Percentiles rank a stretch among this genome's conserved stretches.
These are phyloP conservation scores for Penicillium cosmopolitanum DNA, from an alignment of 495 filamentous ascomycete species.

Conservation along the genomic window DNA sequence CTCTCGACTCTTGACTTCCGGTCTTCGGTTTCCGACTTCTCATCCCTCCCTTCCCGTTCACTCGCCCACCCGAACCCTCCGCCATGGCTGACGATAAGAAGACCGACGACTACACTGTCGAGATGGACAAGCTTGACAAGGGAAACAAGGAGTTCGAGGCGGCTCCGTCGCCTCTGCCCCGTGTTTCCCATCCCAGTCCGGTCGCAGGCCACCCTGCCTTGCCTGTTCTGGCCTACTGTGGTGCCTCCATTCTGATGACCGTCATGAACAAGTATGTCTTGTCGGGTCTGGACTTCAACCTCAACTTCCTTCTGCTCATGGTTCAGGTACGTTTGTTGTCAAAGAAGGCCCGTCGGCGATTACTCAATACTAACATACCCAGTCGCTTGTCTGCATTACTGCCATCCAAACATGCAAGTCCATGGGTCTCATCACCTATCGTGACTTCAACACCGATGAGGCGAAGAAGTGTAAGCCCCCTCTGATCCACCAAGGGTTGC, in stretches of 20 bases:
- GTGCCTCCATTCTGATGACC: conserved; percentile 96
- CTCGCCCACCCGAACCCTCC: conserved; percentile 11
- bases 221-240: conserved; percentile 89
- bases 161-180: conserved; percentile 44
- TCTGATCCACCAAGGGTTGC: background rate
- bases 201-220: conserved; percentile 72
- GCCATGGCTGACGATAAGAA: conserved; percentile 82
- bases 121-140: conserved; percentile 70
- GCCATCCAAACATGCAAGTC: conserved; percentile 88
- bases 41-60: conserved; percentile 9
- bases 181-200: conserved; percentile 31
- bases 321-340: conserved; percentile 72
- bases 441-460: conserved; percentile 89
- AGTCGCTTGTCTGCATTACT: conserved; percentile 90
- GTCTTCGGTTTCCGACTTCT: no score
- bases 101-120: conserved; percentile 75
- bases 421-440: conserved; percentile 80
- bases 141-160: conserved; percentile 58
- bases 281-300: conserved; percentile 86
- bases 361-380: conserved; percentile 11
- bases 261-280: conserved; percentile 99
- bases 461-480: conserved; percentile 82
- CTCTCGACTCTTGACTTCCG: background rate
- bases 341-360: background rate
- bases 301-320: conserved; percentile 93